Evolutionary conservation across 176 grass and related monocot species (phyloP).

Genomic region (Oryza coarctata): DNA sequence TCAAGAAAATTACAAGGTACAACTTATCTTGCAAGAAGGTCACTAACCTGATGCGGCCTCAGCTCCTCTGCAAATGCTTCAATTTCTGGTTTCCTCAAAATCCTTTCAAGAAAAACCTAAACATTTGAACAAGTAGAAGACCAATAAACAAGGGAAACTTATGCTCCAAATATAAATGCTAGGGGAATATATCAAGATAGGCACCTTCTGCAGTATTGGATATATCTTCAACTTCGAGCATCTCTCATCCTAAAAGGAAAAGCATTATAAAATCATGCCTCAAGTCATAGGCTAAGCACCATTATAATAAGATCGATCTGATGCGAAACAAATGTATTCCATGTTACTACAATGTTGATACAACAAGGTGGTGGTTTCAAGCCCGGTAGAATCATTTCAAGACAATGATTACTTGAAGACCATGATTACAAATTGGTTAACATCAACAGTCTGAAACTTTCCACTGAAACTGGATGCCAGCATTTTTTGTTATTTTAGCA

Average conservation of each 20-base stretch:
- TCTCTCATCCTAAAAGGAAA: slow-evolving; percentile 84
- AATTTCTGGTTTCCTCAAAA: slow-evolving; percentile 99
- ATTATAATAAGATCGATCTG: background rate
- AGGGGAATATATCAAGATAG: background rate
- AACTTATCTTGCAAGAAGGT: background rate
- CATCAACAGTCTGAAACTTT: background rate
- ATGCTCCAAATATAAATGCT: background rate
- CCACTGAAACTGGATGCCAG: background rate
- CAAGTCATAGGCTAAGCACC: background rate
- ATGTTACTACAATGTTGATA: background rate
- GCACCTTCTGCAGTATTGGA: slow-evolving; percentile 94
- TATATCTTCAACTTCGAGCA: slow-evolving; percentile 99
- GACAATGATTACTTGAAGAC: background rate
- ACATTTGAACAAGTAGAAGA: slow-evolving; percentile 20
- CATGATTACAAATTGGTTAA: background rate
- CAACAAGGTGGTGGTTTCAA: background rate
- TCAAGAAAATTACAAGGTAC: slow-evolving; percentile 1
- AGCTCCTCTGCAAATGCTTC: slow-evolving; percentile 97
- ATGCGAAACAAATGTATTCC: background rate
- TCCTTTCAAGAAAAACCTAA: slow-evolving; percentile 98
- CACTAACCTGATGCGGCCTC: slow-evolving; percentile 79
- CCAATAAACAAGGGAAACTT: slow-evolving; percentile 10
- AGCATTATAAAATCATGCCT: slow-evolving; percentile 1
- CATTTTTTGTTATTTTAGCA: background rate
- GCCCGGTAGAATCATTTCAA: background rate